These are phyloP conservation scores for Zymoseptoria pseudotritici DNA, from an alignment of 2,329 filamentous ascomycete species.

Conservation along the genomic window DNA sequence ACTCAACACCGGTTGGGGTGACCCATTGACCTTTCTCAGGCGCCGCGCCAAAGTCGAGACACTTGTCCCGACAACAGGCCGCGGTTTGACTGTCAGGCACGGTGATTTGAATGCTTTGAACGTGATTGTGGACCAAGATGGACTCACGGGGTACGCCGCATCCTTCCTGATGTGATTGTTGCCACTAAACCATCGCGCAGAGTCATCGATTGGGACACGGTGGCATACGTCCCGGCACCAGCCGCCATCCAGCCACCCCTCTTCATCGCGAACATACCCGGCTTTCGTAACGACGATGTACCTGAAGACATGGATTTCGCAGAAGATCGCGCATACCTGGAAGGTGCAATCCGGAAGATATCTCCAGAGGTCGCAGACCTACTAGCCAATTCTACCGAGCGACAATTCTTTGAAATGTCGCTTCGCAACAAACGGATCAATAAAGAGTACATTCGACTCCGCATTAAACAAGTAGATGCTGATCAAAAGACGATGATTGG, in stretches of 20 bases:
- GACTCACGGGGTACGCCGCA: too few species aligned
- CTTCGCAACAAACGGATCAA: constrained; percentile 2
- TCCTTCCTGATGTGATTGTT: too few species aligned
- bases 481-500: background rate
- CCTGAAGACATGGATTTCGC: constrained; percentile 3
- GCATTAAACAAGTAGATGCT: background rate
- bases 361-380: constrained; percentile 1
- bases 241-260: constrained; percentile 5
- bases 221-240: constrained; percentile 2
- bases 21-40: background rate
- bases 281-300: constrained; percentile 4
- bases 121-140: too few species aligned
- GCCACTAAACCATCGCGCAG: too few species aligned
- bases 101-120: too few species aligned
- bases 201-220: constrained; percentile 5
- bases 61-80: background rate
- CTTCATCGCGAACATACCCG: constrained; percentile 7
- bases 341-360: background rate
- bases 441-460: constrained; percentile 1
- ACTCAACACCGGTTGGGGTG: background rate
- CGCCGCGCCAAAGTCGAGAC: background rate
- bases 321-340: constrained; percentile 6
- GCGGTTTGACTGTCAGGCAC: background rate
- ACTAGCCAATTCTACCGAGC: background rate
- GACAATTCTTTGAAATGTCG: constrained; percentile 2